A percentile compares a stretch with the other conserved stretches of the same genome.
phyloP scores from a whole-genome alignment of 83 land plant genomes.

The Picea abies region DNA sequence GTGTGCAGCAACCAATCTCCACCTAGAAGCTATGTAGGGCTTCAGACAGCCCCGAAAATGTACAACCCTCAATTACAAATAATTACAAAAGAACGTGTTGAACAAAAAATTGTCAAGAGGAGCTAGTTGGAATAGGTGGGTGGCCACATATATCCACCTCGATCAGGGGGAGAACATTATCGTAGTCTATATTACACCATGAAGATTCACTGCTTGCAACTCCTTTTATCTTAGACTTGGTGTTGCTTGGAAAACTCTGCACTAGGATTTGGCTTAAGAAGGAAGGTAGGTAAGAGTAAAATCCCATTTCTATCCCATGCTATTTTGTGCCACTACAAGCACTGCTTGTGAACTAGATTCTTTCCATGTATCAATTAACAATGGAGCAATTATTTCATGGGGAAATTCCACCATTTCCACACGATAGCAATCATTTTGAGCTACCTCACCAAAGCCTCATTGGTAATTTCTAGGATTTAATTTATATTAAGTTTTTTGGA shows the following conservation, averaged over 20 bases:
- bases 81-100: too few relatives aligned
- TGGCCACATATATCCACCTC: too few relatives aligned
- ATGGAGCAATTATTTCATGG: conserved; percentile 42
- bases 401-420: conserved; percentile 93
- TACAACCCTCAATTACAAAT: too few relatives aligned
- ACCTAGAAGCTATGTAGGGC: too few relatives aligned
- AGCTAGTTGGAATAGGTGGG: too few relatives aligned
- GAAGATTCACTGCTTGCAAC: conserved; percentile 51
- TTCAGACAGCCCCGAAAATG: too few relatives aligned
- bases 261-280: conserved; percentile 42
- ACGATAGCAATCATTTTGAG: conserved; percentile 94
- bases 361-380: background rate
- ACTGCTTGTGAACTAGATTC: background rate
- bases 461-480: conserved; percentile 41
- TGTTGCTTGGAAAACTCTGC: conserved; percentile 37
- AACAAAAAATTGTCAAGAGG: too few relatives aligned
- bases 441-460: conserved; percentile 92
- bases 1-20: too few relatives aligned
- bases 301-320: background rate
- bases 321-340: background rate
- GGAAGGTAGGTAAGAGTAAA: conserved; percentile 37
- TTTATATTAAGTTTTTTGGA: too few relatives aligned
- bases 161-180: conserved; percentile 48
- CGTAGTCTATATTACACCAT: conserved; percentile 45
- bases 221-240: conserved; percentile 46